Percentiles rank a stretch among this genome's conserved stretches.
Conservation (phyloP, 2,329 filamentous ascomycete genomes). For the Oidium heveae region DNA sequence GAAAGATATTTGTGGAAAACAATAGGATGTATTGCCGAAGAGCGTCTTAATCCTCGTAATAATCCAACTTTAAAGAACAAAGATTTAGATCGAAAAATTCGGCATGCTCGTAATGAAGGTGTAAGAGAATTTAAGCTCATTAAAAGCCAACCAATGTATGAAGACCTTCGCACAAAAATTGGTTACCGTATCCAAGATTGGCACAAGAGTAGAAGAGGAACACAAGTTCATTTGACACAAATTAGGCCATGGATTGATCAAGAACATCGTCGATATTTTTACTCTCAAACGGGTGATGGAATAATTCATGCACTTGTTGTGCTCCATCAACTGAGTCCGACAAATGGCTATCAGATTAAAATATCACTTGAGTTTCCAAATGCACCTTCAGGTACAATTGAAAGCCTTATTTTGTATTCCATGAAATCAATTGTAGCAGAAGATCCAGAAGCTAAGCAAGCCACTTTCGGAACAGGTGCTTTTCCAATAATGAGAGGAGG, state of each 20-base stretch:
- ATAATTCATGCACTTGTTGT: slow-evolving; percentile 56
- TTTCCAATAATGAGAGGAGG: slow-evolving; percentile 49
- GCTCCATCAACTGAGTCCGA: slow-evolving; percentile 54
- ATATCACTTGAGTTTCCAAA: slow-evolving; percentile 86
- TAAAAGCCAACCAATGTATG: slow-evolving; percentile 33
- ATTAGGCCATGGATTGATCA: slow-evolving; percentile 71
- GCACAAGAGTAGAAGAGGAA: slow-evolving; percentile 56
- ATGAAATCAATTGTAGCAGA: slow-evolving; percentile 27
- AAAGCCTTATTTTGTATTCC: slow-evolving; percentile 51
- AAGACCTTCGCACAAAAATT: slow-evolving; percentile 42
- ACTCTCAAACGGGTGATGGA: slow-evolving; percentile 47
- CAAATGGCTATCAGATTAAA: slow-evolving; percentile 81
- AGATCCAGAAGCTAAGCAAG: slow-evolving; percentile 31
- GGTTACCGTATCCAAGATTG: slow-evolving; percentile 56
- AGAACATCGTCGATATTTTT: slow-evolving; percentile 66
- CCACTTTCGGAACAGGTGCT: slow-evolving; percentile 76
- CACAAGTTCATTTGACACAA: slow-evolving; percentile 74
- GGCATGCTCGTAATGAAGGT: slow-evolving; percentile 65
- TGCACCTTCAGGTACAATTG: slow-evolving; percentile 67
- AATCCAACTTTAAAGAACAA: slow-evolving; percentile 41
- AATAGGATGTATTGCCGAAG: slow-evolving; percentile 68
- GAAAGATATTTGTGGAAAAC: slow-evolving; percentile 67
- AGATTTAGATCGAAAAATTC: slow-evolving; percentile 59
- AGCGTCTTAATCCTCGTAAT: slow-evolving; percentile 53
- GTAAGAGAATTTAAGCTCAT: slow-evolving; percentile 54